Evolutionary conservation across 768 basidiomycete genomes (phyloP).

Genomic region (Ramaria sp.): DNA sequence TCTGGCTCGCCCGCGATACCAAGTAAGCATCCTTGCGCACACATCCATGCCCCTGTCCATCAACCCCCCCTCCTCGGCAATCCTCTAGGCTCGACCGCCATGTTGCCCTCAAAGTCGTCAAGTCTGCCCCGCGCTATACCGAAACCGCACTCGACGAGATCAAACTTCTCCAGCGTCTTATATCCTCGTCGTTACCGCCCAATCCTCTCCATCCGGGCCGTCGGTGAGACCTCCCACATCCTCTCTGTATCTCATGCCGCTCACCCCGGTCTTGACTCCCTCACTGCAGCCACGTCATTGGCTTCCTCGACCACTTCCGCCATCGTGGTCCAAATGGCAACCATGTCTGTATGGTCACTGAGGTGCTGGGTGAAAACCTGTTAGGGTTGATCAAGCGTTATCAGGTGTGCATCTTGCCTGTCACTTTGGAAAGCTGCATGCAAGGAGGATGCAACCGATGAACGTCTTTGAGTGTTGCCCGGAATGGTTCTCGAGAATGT

Average conservation of each 20-base stretch:
- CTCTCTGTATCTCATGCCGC: slow-evolving; percentile 53
- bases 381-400: slow-evolving; percentile 95
- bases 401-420: slow-evolving; percentile 31
- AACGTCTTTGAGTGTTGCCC: too few relatives aligned
- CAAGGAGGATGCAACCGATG: too few relatives aligned
- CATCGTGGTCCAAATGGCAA: slow-evolving; percentile 95
- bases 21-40: slow-evolving; percentile 39
- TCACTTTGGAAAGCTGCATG: too few relatives aligned
- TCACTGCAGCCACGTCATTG: slow-evolving; percentile 73
- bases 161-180: slow-evolving; percentile 91
- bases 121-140: slow-evolving; percentile 92
- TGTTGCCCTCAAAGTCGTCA: slow-evolving; percentile 98
- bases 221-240: slow-evolving; percentile 35
- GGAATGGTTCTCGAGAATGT: too few relatives aligned
- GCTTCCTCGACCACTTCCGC: slow-evolving; percentile 93
- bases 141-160: slow-evolving; percentile 99
- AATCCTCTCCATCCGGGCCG: slow-evolving; percentile 29
- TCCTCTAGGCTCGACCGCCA: slow-evolving; percentile 75
- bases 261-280: slow-evolving; percentile 62
- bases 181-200: slow-evolving; percentile 65
- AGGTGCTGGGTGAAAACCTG: slow-evolving; percentile 95
- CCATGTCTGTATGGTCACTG: slow-evolving; percentile 99
- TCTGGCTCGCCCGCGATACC: slow-evolving; percentile 78
- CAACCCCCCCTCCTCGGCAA: slow-evolving; percentile 7
- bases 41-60: background rate